A percentile compares a stretch with the other conserved stretches of the same genome.
Conservation (phyloP, 2,329 filamentous ascomycete species). For the Botrytis medusae region DNA sequence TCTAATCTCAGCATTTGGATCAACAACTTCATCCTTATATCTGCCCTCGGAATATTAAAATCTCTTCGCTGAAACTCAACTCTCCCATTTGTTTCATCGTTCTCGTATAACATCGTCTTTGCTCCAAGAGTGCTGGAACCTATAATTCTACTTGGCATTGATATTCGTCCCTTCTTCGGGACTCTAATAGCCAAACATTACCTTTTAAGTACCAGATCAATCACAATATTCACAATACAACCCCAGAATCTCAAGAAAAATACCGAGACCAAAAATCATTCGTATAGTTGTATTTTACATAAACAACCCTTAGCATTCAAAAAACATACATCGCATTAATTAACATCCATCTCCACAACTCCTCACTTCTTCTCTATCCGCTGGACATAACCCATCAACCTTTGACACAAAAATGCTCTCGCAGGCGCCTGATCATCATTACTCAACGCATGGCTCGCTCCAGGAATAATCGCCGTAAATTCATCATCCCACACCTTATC, state of each 20-base stretch:
- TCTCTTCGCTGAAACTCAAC: neutral
- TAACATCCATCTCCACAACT: neutral
- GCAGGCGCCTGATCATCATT: slow-evolving; percentile 49
- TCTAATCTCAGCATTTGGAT: neutral
- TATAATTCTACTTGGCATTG: neutral
- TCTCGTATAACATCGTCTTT: neutral
- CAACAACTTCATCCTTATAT: rapidly evolving
- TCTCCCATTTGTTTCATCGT: neutral
- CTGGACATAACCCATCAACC: slow-evolving; percentile 26
- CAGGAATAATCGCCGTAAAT: slow-evolving; percentile 49
- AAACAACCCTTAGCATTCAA: neutral
- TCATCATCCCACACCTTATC: slow-evolving; percentile 47
- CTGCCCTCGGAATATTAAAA: rapidly evolving
- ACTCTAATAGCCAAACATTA: neutral
- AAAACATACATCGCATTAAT: neutral
- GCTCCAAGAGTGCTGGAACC: neutral
- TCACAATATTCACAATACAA: neutral
- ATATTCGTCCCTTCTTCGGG: neutral
- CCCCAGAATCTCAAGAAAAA: neutral
- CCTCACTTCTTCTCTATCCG: slow-evolving; percentile 1
- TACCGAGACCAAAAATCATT: neutral
- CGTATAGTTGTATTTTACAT: neutral
- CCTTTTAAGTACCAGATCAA: neutral
- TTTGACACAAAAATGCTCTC: slow-evolving; percentile 30
- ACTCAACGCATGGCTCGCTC: slow-evolving; percentile 50